phyloP scores from a whole-genome alignment of 1,284 basidiomycete genomes.

The Takashimella koratensis region DNA sequence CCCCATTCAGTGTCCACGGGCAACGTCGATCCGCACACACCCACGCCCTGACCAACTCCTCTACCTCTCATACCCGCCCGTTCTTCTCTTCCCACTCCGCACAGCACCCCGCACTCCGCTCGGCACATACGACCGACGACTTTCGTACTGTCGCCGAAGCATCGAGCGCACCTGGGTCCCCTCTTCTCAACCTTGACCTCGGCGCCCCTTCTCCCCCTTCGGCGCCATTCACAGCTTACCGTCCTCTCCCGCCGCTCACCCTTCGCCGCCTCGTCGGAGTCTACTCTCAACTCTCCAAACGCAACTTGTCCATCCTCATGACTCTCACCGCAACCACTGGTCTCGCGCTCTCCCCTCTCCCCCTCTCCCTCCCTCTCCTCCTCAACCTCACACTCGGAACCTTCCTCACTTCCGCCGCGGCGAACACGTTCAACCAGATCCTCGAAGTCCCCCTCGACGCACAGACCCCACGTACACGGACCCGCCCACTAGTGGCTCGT shows the following conservation, averaged over 20 bases:
- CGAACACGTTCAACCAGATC: conserved; percentile 92
- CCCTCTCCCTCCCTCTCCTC: conserved; percentile 74
- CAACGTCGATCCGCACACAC: conserved; percentile 22
- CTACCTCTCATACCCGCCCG: conserved; percentile 9
- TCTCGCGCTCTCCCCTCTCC: conserved; percentile 85
- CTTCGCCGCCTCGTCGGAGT: conserved; percentile 59
- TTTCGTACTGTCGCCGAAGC: conserved; percentile 36
- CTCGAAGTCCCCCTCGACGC: conserved; percentile 95
- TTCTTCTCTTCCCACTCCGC: conserved; percentile 30
- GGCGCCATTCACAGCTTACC: conserved; percentile 43
- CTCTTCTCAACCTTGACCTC: conserved; percentile 30
- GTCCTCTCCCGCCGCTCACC: conserved; percentile 52
- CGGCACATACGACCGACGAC: conserved; percentile 3
- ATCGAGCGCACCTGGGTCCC: conserved; percentile 22
- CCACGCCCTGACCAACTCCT: conserved; percentile 8
- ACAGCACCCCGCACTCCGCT: conserved; percentile 9
- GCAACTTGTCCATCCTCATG: conserved; percentile 80
- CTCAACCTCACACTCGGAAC: conserved; percentile 86
- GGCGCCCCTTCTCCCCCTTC: conserved; percentile 31
- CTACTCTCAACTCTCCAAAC: conserved; percentile 83
- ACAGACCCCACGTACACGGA: conserved; percentile 90
- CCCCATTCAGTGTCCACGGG: conserved; percentile 9
- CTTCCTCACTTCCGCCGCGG: conserved; percentile 83
- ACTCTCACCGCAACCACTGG: conserved; percentile 89
- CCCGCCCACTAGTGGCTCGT: conserved; percentile 80